Evolutionary conservation across 176 grass and related monocot genomes (phyloP), one percentile per base, ranked within the genome.

Genomic region (Oropetium thomaeum): DNA sequence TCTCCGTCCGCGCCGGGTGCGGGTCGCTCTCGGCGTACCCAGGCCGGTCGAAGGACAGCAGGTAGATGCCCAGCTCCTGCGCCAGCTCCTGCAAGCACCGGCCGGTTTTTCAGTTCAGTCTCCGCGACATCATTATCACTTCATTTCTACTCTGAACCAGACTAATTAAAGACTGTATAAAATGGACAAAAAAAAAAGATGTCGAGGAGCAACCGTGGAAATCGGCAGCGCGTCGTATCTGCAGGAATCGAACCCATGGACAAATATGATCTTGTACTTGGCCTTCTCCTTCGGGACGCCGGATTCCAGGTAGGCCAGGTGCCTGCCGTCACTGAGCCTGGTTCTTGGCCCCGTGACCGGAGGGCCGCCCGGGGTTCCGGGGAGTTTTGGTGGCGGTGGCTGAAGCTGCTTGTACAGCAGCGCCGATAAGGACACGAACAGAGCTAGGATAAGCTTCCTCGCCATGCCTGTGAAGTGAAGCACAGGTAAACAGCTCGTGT

Each of bases 1-100:
- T 90, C 69, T 67, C 87, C 0, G 73, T 82, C 42, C 59, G 69
- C n/a, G 33, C 75, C 4, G 73, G 93, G 70, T 93, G 44, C 9
- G 72, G 82, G 15, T 97, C 93, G 62, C 93, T 97, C 76, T 97
- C 90, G 8, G 35, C 90, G 12, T 97, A 97, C n/a, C 90, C 93
- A 0, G 90, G 84, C 53, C 93, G 84, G 44, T 97, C 93, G 37
- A 92, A 97, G 47, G 93, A 86, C 33, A 97, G 6, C 49, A 88
- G 19, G 78, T 90, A 84, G 42, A 97, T 51, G 22, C 84, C 90
- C 58, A 97, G 70, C 49, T 93, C 87, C 44, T 90, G 82, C 39
- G 76, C 39, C 17, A 88, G 55, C 78, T 83, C 85, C 90, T 97
- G 71, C 25, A 82, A 81, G n/a, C n/a, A n/a, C n/a, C n/a, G n/a